These are phyloP conservation scores for Phytophthora palmivora DNA, from an alignment of 352 stramenopile species.

Conservation along the genomic window DNA sequence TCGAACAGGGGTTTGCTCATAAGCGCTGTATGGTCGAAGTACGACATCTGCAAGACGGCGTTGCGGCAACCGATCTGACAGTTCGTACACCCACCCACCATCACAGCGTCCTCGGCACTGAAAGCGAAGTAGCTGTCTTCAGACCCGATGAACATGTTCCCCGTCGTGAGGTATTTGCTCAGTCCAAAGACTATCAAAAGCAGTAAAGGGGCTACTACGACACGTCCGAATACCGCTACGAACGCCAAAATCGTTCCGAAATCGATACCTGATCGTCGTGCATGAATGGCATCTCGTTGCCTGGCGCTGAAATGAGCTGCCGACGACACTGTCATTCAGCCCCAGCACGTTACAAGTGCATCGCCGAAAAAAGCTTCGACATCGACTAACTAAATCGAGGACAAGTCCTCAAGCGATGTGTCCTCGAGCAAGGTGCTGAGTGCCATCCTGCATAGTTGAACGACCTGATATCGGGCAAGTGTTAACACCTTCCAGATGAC, in stretches of 20 bases:
- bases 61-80: conserved; percentile 23
- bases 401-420: conserved; percentile 4
- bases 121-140: conserved; percentile 28
- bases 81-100: conserved; percentile 16
- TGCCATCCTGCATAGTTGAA: no score
- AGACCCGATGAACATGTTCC: conserved; percentile 22
- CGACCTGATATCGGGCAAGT: not conserved
- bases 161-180: conserved; percentile 19
- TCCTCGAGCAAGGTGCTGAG: not conserved
- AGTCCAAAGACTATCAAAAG: conserved; percentile 8
- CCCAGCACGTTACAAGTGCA: no score
- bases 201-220: conserved; percentile 19
- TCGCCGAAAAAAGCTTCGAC: conserved; percentile 13
- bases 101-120: conserved; percentile 18
- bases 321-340: conserved; percentile 12
- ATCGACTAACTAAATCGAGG: conserved; percentile 10
- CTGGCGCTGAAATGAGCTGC: not conserved
- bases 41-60: conserved; percentile 15
- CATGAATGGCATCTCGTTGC: not conserved
- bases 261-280: conserved; percentile 8
- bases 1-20: conserved; percentile 31
- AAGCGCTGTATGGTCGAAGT: conserved; percentile 9
- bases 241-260: conserved; percentile 13
- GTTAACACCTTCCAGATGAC: conserved; percentile 5
- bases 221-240: conserved; percentile 20